Percentiles rank a stretch among this genome's conserved stretches.
These are phyloP conservation scores for Lachancea dasiensis DNA, from an alignment of 805 yeast species.

Conservation along the genomic window DNA sequence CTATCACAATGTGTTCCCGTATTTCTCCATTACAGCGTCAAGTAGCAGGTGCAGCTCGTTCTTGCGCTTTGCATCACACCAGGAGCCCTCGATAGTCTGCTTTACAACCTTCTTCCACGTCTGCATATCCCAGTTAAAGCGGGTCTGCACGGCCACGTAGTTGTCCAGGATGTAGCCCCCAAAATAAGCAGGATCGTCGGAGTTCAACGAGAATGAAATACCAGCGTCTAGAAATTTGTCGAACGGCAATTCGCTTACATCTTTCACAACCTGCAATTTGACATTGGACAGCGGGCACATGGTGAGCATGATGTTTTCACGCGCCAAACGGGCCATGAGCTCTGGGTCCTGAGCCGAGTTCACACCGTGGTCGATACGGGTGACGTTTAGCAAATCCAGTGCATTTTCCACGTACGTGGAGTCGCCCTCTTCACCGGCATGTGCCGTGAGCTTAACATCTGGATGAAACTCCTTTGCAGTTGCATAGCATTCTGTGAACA, in stretches of 20 bases:
- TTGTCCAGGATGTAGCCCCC: constrained; percentile 82
- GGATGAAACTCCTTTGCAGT: constrained; percentile 44
- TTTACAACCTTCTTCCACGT: constrained; percentile 61
- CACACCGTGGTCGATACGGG: constrained; percentile 79
- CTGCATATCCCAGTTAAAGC: constrained; percentile 49
- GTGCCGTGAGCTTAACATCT: constrained; percentile 65
- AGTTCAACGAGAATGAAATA: constrained; percentile 70
- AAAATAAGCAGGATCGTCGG: constrained; percentile 78
- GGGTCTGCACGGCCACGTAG: constrained; percentile 57
- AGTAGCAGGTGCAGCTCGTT: constrained; percentile 40
- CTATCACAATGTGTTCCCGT: constrained; percentile 11
- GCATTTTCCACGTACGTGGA: constrained; percentile 58
- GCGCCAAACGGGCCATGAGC: constrained; percentile 52
- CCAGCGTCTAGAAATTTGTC: constrained; percentile 50
- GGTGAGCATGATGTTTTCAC: constrained; percentile 51
- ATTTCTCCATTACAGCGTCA: constrained; percentile 38
- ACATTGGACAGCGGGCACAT: constrained; percentile 77
- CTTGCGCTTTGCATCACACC: constrained; percentile 59
- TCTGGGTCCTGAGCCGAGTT: constrained; percentile 51
- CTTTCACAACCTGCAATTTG: constrained; percentile 65
- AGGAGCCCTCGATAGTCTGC: constrained; percentile 65
- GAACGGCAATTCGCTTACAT: constrained; percentile 63
- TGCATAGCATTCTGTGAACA: constrained; percentile 59
- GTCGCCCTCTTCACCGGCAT: constrained; percentile 88
- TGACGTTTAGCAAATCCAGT: constrained; percentile 51